Conservation (phyloP, 139 green algal genomes). For the Choricystis sp. region DNA sequence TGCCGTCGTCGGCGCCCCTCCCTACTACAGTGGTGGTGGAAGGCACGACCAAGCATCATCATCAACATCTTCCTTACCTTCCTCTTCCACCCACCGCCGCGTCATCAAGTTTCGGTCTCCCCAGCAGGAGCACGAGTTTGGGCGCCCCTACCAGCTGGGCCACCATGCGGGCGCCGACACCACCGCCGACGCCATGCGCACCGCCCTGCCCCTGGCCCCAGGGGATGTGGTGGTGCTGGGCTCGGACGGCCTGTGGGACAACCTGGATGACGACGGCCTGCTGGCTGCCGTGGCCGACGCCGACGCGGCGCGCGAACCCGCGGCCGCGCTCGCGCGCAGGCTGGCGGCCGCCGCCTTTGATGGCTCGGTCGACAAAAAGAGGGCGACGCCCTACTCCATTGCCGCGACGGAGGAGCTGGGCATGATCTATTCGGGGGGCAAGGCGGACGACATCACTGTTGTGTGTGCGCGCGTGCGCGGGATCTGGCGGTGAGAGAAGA, state of each 20-base stretch:
- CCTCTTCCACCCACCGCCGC: neutral
- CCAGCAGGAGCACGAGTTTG: conserved; percentile 88
- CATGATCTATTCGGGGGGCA: conserved; percentile 73
- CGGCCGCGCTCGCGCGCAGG: conserved; percentile 26
- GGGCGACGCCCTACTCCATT: conserved; percentile 54
- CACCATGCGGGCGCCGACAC: conserved; percentile 24
- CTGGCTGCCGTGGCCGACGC: conserved; percentile 16
- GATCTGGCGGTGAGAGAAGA: neutral
- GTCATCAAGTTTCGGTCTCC: conserved; percentile 51
- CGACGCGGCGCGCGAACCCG: conserved; percentile 6
- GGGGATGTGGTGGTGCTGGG: conserved; percentile 79
- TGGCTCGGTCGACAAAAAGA: conserved; percentile 43
- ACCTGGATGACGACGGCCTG: conserved; percentile 59
- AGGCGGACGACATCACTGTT: conserved; percentile 71
- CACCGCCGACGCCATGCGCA: conserved; percentile 60
- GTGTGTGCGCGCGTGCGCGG: conserved; percentile 11
- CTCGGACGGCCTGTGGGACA: conserved; percentile 81
- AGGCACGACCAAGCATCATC: conserved; percentile 1
- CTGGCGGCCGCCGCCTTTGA: conserved; percentile 49
- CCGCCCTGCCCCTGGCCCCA: conserved; percentile 32
- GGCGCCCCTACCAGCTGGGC: conserved; percentile 76
- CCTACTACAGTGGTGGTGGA: neutral
- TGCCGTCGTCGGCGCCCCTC: neutral
- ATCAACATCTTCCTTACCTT: neutral
- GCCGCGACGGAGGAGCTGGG: conserved; percentile 71